phyloP scores from a whole-genome alignment of 306 rosid genomes.

The Quercus wislizeni region DNA sequence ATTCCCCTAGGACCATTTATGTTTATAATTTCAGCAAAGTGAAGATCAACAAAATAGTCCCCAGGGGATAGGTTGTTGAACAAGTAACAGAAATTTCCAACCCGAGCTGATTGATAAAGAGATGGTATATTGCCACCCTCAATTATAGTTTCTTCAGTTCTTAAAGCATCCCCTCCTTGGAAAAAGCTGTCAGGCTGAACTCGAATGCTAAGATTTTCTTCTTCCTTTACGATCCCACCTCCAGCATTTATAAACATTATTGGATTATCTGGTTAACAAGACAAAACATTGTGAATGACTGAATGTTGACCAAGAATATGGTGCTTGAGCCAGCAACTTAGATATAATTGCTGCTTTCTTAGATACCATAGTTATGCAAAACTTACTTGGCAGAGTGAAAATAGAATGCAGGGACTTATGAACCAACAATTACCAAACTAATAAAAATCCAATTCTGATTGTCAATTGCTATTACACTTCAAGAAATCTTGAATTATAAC shows the following conservation, averaged over 20 bases:
- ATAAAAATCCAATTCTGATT: not conserved
- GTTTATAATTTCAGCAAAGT: constrained; percentile 27
- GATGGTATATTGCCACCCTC: constrained; percentile 14
- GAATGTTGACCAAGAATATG: not conserved
- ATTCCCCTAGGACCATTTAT: constrained; percentile 31
- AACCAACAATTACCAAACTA: not conserved
- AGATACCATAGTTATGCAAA: not conserved
- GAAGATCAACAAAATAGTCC: constrained; percentile 25
- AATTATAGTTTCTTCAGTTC: constrained; percentile 20
- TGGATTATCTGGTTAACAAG: constrained; percentile 4
- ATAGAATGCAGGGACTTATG: not conserved
- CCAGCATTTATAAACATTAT: constrained; percentile 28
- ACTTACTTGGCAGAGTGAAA: not conserved
- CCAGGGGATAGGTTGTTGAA: constrained; percentile 18
- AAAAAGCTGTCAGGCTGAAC: constrained; percentile 16
- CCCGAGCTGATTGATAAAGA: constrained; percentile 29
- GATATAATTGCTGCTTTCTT: not conserved
- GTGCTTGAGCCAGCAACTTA: not conserved
- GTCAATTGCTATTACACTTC: too few relatives aligned
- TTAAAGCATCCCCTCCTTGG: constrained; percentile 20
- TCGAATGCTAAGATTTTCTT: not conserved
- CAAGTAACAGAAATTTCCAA: constrained; percentile 19
- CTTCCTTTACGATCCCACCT: constrained; percentile 11
- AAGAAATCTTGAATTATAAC: not conserved
- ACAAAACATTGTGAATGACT: not conserved